Conservation (phyloP, 2,329 filamentous ascomycete genomes). For the Pseudopithomyces maydicus region DNA sequence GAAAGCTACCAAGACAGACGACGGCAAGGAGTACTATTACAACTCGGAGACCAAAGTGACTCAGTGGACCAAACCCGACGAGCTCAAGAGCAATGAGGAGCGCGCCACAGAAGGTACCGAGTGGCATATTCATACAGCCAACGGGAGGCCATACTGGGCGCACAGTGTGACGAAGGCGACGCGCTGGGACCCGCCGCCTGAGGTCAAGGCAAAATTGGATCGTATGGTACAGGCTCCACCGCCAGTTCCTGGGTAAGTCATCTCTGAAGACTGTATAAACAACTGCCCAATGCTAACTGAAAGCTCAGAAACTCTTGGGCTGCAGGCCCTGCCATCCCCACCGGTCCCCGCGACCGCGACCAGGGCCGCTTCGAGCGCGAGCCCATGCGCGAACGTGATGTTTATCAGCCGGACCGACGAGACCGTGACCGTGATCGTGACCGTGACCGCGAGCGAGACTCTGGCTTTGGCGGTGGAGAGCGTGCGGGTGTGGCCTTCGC, state of each 20-base stretch:
- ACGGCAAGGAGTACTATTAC: constrained; percentile 90
- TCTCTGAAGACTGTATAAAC: constrained; percentile 3
- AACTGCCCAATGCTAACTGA: constrained; percentile 1
- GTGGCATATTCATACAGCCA: constrained; percentile 91
- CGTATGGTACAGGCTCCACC: constrained; percentile 58
- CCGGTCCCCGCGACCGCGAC: constrained; percentile 46
- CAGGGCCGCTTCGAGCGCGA: constrained; percentile 37
- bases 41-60: constrained; percentile 84
- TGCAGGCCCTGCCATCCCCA: constrained; percentile 55
- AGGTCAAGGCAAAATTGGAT: constrained; percentile 72
- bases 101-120: constrained; percentile 80
- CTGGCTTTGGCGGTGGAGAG: constrained; percentile 48
- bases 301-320: constrained; percentile 59
- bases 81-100: constrained; percentile 75
- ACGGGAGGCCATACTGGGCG: constrained; percentile 91
- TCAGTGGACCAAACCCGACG: constrained; percentile 92
- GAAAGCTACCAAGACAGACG: constrained; percentile 80
- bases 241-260: constrained; percentile 54
- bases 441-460: constrained; percentile 53
- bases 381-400: constrained; percentile 15
- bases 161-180: constrained; percentile 91
- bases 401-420: constrained; percentile 32
- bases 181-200: constrained; percentile 91
- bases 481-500: constrained; percentile 39
- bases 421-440: constrained; percentile 42